phyloP scores from a whole-genome alignment of 768 basidiomycete genomes.

The Albatrellus ellisii region DNA sequence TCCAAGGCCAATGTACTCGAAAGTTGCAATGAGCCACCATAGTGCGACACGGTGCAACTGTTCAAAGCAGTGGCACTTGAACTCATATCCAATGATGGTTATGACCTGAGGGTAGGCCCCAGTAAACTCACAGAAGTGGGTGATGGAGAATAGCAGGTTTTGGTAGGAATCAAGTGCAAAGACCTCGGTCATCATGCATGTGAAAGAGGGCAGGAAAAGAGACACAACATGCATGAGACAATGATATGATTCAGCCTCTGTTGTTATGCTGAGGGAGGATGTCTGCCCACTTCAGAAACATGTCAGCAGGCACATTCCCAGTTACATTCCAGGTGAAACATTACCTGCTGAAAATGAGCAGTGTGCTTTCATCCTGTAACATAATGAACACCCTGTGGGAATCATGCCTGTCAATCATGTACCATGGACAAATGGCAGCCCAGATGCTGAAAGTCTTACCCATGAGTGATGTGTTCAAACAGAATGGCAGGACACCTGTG shows the following conservation, averaged over 20 bases:
- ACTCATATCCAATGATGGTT: constrained; percentile 84
- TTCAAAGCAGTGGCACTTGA: constrained; percentile 73
- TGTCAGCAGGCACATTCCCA: neutral
- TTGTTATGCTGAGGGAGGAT: constrained; percentile 49
- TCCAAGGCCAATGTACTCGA: constrained; percentile 76
- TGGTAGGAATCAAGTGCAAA: constrained; percentile 85
- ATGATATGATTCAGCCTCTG: constrained; percentile 88
- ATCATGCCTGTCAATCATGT: neutral
- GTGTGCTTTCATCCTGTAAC: constrained; percentile 42
- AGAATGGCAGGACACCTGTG: constrained; percentile 59
- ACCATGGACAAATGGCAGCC: too few relatives aligned
- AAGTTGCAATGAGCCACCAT: constrained; percentile 52
- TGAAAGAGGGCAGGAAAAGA: constrained; percentile 30
- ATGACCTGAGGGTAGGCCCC: constrained; percentile 61
- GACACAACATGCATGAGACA: constrained; percentile 53
- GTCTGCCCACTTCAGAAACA: constrained; percentile 61
- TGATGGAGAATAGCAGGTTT: constrained; percentile 85
- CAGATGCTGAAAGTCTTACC: constrained; percentile 32
- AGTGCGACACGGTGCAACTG: constrained; percentile 74
- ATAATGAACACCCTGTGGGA: constrained; percentile 44
- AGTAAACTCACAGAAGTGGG: constrained; percentile 80
- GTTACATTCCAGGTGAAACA: constrained; percentile 13
- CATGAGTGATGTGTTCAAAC: constrained; percentile 60
- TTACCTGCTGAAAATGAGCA: constrained; percentile 86
- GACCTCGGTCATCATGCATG: constrained; percentile 58